Conservation (phyloP, 768 basidiomycete genomes). For the Boletus tomentosulus region DNA sequence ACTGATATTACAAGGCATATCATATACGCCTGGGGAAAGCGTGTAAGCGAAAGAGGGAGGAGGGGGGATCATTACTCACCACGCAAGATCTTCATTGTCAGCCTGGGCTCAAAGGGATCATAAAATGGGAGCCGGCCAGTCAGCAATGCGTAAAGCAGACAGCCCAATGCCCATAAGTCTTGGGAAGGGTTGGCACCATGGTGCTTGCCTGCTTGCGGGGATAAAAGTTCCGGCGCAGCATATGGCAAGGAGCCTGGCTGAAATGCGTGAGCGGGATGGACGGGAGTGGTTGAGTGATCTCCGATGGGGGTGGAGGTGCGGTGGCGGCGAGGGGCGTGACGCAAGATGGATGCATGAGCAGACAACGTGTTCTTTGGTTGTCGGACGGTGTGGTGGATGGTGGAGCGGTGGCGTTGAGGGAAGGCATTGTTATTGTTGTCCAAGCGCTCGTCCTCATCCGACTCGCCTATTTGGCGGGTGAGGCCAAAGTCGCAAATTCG, state of each 20-base stretch:
- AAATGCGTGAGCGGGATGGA: slow-evolving; percentile 39
- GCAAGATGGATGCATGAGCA: slow-evolving; percentile 17
- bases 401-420: slow-evolving; percentile 24
- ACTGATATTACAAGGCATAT: slow-evolving; percentile 52
- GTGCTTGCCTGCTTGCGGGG: slow-evolving; percentile 45
- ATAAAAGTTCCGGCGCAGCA: slow-evolving; percentile 82
- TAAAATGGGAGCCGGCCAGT: slow-evolving; percentile 82
- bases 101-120: slow-evolving; percentile 86
- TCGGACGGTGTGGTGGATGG: slow-evolving; percentile 25
- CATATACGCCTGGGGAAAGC: slow-evolving; percentile 46
- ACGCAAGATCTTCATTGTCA: slow-evolving; percentile 88
- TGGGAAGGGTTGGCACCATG: slow-evolving; percentile 57
- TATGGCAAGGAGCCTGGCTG: slow-evolving; percentile 89
- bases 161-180: slow-evolving; percentile 95
- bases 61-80: slow-evolving; percentile 44
- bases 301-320: slow-evolving; percentile 44
- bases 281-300: slow-evolving; percentile 22
- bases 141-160: slow-evolving; percentile 82
- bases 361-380: slow-evolving; percentile 19
- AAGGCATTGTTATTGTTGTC: slow-evolving; percentile 7
- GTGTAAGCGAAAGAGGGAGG: slow-evolving; percentile 6
- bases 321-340: slow-evolving; percentile 43
- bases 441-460: slow-evolving; percentile 33
- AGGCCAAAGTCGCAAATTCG: slow-evolving; percentile 85
- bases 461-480: slow-evolving; percentile 58